Conservation (phyloP, 257 asterid species). For the Nicotiana obtusifolia region DNA sequence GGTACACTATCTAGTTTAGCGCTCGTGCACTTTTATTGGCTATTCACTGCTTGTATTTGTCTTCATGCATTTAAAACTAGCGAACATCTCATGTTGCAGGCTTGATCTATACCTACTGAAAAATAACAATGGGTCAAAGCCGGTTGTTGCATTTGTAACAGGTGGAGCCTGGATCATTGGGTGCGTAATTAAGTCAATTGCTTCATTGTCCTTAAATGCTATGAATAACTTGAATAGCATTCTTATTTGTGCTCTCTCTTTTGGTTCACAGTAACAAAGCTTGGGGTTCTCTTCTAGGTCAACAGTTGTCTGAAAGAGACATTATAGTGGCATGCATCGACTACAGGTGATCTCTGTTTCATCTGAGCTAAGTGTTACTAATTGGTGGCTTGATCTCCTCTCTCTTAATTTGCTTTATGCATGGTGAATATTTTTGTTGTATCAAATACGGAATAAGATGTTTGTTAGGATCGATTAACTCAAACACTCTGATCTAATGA, state of each 20-base stretch:
- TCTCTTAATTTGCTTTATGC: background rate
- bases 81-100: constrained; percentile 30
- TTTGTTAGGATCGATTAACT: no score
- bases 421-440: no score
- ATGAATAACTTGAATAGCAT: background rate
- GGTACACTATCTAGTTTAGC: constrained; percentile 25
- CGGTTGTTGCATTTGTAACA: constrained; percentile 90
- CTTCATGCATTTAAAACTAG: background rate
- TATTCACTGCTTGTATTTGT: background rate
- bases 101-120: constrained; percentile 80
- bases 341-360: constrained; percentile 50
- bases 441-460: no score
- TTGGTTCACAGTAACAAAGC: constrained; percentile 74
- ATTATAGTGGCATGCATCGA: constrained; percentile 94
- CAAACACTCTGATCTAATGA: no score
- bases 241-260: background rate
- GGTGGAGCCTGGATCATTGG: constrained; percentile 99
- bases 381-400: background rate
- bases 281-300: constrained; percentile 96
- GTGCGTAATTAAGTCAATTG: constrained; percentile 31
- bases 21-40: background rate
- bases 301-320: constrained; percentile 81
- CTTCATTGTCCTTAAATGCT: background rate
- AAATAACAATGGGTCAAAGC: constrained; percentile 61
- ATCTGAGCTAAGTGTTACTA: background rate